phyloP scores from a whole-genome alignment of 305 asterid genomes.

The Caryopteris hybrid region DNA sequence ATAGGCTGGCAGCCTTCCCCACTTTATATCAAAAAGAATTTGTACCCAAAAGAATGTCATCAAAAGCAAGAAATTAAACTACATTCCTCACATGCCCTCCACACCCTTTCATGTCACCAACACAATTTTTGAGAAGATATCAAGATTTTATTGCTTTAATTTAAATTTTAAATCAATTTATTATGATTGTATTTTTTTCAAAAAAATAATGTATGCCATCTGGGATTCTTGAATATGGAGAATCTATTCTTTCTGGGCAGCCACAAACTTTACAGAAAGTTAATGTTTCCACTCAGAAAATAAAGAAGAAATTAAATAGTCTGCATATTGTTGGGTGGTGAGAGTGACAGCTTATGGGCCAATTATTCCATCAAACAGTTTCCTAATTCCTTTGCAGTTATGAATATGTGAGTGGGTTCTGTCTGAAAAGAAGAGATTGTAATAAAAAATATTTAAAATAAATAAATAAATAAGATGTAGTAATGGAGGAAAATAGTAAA shows the following conservation, averaged over 20 bases:
- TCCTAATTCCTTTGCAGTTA: constrained; percentile 24
- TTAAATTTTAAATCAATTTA: not conserved
- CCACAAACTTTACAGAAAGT: constrained; percentile 48
- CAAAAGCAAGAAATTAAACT: constrained; percentile 21
- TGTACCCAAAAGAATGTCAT: constrained; percentile 12
- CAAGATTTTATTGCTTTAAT: not conserved
- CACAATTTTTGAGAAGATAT: constrained; percentile 39
- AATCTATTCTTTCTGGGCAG: constrained; percentile 40
- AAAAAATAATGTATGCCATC: not conserved
- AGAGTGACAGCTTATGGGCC: constrained; percentile 47
- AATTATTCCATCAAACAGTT: constrained; percentile 36
- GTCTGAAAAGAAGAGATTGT: constrained; percentile 51
- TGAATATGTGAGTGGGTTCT: constrained; percentile 31
- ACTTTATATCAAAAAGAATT: constrained; percentile 28
- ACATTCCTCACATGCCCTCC: constrained; percentile 37
- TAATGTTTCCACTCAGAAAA: constrained; percentile 42
- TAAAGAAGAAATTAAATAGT: constrained; percentile 12
- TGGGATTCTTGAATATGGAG: constrained; percentile 33
- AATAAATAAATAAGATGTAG: not conserved
- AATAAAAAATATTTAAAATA: not conserved
- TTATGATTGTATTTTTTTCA: too few relatives aligned
- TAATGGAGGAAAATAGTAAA: not conserved
- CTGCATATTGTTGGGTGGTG: constrained; percentile 27
- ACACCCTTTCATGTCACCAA: constrained; percentile 25
- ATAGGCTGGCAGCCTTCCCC: constrained; percentile 34